Conservation (phyloP, 768 basidiomycete genomes). For the Leccinum rimulosum region DNA sequence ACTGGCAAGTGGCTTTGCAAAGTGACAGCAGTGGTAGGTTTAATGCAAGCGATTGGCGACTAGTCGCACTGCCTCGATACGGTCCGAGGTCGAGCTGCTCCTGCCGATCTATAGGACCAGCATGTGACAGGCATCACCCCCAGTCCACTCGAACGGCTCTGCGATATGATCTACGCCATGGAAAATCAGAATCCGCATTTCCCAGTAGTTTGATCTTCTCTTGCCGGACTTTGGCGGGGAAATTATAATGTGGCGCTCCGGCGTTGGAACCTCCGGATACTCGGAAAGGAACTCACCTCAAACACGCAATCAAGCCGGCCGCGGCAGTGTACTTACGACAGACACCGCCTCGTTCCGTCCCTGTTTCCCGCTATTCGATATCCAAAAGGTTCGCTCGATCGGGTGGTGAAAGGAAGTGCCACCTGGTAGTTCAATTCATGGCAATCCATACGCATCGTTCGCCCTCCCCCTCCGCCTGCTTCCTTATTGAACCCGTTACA, state of each 20-base stretch:
- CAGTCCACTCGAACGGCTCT: background rate
- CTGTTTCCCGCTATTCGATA: too few species aligned
- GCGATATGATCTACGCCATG: constrained; percentile 11
- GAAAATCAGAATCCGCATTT: constrained; percentile 11
- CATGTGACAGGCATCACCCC: background rate
- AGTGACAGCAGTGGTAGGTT: too few species aligned
- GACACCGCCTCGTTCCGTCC: background rate
- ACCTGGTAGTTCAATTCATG: too few species aligned
- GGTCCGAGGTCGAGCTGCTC: background rate
- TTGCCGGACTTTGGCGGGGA: constrained; percentile 9
- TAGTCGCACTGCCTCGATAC: background rate
- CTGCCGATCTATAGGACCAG: background rate
- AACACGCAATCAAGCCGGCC: background rate
- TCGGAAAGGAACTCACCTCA: background rate
- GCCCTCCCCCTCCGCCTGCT: too few species aligned
- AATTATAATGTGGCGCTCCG: constrained; percentile 12
- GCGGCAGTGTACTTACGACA: background rate
- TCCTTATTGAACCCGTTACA: background rate
- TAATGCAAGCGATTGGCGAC: too few species aligned
- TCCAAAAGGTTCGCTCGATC: too few species aligned
- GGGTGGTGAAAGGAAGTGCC: too few species aligned
- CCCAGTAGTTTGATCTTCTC: constrained; percentile 2
- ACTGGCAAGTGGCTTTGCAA: background rate
- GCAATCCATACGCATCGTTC: too few species aligned
- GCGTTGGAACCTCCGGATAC: constrained; percentile 11